Percentiles rank a stretch among this genome's conserved stretches.
Evolutionary conservation across 805 yeast species (phyloP).

Genomic region (Cyberlindnera veronae): DNA sequence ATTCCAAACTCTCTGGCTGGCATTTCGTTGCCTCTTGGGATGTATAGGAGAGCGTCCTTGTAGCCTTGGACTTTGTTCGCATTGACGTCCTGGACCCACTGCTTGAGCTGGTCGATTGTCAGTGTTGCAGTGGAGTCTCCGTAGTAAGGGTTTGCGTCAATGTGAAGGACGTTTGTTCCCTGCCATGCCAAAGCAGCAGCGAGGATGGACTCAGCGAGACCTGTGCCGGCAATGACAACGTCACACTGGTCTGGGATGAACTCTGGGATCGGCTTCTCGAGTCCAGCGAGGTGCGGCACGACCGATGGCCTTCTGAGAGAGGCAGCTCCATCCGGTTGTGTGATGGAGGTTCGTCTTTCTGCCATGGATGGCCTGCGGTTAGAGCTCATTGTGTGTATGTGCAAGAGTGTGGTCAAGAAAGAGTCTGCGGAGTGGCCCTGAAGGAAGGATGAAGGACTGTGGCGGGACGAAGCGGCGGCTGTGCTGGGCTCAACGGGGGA

Average conservation of each 20-base stretch:
- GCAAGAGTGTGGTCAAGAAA: too few relatives aligned
- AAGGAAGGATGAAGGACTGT: too few relatives aligned
- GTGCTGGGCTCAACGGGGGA: too few relatives aligned
- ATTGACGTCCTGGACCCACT: slow-evolving; percentile 78
- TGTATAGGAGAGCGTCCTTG: slow-evolving; percentile 73
- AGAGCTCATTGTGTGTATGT: too few relatives aligned
- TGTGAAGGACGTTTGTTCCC: slow-evolving; percentile 91
- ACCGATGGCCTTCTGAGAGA: slow-evolving; percentile 30
- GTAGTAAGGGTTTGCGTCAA: slow-evolving; percentile 79
- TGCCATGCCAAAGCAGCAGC: slow-evolving; percentile 98
- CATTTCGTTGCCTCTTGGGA: slow-evolving; percentile 54
- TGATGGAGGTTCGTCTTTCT: slow-evolving; percentile 58
- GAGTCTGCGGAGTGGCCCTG: too few relatives aligned
- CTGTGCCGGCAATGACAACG: slow-evolving; percentile 90
- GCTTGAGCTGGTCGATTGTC: slow-evolving; percentile 78
- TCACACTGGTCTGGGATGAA: slow-evolving; percentile 71
- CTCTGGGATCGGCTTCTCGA: slow-evolving; percentile 67
- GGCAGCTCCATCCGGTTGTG: slow-evolving; percentile 15
- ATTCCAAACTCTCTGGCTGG: slow-evolving; percentile 74
- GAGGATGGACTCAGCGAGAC: slow-evolving; percentile 78
- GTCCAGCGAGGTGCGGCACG: slow-evolving; percentile 71
- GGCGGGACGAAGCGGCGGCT: too few relatives aligned
- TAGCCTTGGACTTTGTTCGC: slow-evolving; percentile 35
- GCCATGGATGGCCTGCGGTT: slow-evolving; percentile 63
- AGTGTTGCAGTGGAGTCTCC: slow-evolving; percentile 88